A percentile compares a stretch with the other conserved stretches of the same genome.
Evolutionary conservation across 176 grass and related monocot species (phyloP).

Genomic region (Alopecurus myosuroides): DNA sequence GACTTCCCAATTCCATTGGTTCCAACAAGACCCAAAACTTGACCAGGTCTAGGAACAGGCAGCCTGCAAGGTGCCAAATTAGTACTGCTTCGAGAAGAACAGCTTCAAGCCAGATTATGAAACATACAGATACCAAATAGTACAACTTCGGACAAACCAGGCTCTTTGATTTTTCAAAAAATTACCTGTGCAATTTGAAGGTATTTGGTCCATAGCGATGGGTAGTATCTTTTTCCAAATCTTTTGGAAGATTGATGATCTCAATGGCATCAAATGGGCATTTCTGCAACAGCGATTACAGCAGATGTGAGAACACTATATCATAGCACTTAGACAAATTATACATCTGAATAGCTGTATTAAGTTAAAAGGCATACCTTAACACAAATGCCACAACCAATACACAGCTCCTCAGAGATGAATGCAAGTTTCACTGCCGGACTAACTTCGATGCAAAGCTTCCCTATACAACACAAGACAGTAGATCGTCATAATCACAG

Average conservation of each 20-base stretch:
- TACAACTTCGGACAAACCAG: neutral
- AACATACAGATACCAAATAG: neutral
- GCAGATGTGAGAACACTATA: neutral
- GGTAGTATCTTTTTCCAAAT: conserved; percentile 93
- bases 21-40: conserved; percentile 86
- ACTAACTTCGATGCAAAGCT: conserved; percentile 91
- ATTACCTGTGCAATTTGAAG: conserved; percentile 93
- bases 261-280: conserved; percentile 98
- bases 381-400: conserved; percentile 93
- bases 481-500: neutral
- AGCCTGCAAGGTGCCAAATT: conserved; percentile 45
- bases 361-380: conserved; percentile 50
- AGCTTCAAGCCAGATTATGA: neutral
- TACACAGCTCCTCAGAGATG: conserved; percentile 97
- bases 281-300: conserved; percentile 62
- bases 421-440: conserved; percentile 65
- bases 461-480: conserved; percentile 43
- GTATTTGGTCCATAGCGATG: conserved; percentile 94
- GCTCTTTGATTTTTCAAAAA: neutral
- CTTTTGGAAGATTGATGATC: conserved; percentile 95
- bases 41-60: conserved; percentile 89
- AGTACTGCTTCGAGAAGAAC: conserved; percentile 3
- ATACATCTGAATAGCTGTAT: neutral
- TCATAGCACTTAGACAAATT: neutral
- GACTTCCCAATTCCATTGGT: conserved; percentile 97